Evolutionary conservation across 179 eudicot species (phyloP).

Genomic region (Kewa caespitosa): DNA sequence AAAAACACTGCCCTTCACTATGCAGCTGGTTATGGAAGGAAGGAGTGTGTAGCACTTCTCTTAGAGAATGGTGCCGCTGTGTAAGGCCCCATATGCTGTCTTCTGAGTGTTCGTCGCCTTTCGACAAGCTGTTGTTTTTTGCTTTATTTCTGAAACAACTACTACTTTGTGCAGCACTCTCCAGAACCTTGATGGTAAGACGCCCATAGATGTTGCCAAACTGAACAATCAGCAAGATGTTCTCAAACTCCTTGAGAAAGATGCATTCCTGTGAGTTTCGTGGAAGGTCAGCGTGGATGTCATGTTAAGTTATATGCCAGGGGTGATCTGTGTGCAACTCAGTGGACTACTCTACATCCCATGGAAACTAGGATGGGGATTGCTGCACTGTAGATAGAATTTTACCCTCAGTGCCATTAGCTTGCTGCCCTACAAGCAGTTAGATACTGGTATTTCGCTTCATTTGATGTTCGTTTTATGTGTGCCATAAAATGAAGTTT

Average conservation of each 20-base stretch:
- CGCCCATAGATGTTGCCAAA: slow-evolving; percentile 96
- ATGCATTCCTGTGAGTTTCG: slow-evolving; percentile 70
- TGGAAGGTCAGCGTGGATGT: background rate
- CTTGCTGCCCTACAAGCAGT: slow-evolving; percentile 19
- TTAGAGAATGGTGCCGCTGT: slow-evolving; percentile 94
- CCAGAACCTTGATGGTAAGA: slow-evolving; percentile 91
- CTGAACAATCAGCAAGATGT: slow-evolving; percentile 90
- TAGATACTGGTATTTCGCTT: slow-evolving; percentile 23
- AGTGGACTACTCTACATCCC: slow-evolving; percentile 20
- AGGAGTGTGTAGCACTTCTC: slow-evolving; percentile 95
- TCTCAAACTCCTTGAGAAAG: slow-evolving; percentile 84
- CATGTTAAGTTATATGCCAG: slow-evolving; percentile 7
- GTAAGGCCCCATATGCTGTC: slow-evolving; percentile 46
- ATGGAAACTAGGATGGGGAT: slow-evolving; percentile 13
- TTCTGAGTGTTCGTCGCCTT: background rate
- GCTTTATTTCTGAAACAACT: slow-evolving; percentile 2
- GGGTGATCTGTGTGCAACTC: slow-evolving; percentile 17
- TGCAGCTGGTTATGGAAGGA: slow-evolving; percentile 98
- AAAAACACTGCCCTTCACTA: slow-evolving; percentile 98
- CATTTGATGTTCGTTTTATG: slow-evolving; percentile 13
- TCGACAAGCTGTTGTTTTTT: background rate
- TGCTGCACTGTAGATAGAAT: slow-evolving; percentile 13
- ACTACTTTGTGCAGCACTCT: slow-evolving; percentile 62
- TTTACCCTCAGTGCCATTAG: slow-evolving; percentile 13
- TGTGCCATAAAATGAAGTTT: slow-evolving; percentile 14